phyloP scores from a whole-genome alignment of 2,329 filamentous ascomycete genomes.

The Colletotrichum sp. region DNA sequence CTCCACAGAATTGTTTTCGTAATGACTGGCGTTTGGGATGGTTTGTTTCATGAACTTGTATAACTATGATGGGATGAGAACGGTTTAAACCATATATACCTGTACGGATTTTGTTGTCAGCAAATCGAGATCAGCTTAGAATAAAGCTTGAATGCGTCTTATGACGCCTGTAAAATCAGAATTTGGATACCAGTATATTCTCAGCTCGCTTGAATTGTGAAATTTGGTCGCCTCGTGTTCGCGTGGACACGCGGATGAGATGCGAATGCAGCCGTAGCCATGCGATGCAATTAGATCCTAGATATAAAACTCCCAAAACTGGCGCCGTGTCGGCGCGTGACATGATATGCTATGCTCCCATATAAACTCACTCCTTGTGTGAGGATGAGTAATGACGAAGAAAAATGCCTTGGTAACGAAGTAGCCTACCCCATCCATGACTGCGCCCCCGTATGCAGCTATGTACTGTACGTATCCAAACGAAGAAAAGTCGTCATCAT shows the following conservation, averaged over 20 bases:
- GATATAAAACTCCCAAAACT: not conserved
- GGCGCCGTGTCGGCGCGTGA: not conserved
- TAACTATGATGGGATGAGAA: not conserved
- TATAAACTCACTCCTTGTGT: not conserved
- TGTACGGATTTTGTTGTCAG: not conserved
- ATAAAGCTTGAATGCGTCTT: not conserved
- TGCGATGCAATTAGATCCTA: slow-evolving; percentile 3
- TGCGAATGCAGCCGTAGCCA: not conserved
- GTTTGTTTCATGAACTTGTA: not conserved
- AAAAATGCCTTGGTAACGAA: not conserved
- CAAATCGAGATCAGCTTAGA: not conserved
- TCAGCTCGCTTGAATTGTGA: not conserved
- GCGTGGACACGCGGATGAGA: not conserved
- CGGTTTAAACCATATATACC: not conserved
- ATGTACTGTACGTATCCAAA: slow-evolving; percentile 1
- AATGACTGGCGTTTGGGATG: not conserved
- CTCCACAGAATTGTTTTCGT: not conserved
- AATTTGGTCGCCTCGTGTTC: not conserved
- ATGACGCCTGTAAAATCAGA: not conserved
- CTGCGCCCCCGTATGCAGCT: not conserved
- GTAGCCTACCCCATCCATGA: not conserved
- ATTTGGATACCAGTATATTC: rapidly evolving
- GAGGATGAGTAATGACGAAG: not conserved
- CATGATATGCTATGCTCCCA: slow-evolving; percentile 1
- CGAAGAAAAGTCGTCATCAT: slow-evolving; percentile 14